phyloP scores from a whole-genome alignment of 148 eudicot species.

The Chenopodium quinoa region DNA sequence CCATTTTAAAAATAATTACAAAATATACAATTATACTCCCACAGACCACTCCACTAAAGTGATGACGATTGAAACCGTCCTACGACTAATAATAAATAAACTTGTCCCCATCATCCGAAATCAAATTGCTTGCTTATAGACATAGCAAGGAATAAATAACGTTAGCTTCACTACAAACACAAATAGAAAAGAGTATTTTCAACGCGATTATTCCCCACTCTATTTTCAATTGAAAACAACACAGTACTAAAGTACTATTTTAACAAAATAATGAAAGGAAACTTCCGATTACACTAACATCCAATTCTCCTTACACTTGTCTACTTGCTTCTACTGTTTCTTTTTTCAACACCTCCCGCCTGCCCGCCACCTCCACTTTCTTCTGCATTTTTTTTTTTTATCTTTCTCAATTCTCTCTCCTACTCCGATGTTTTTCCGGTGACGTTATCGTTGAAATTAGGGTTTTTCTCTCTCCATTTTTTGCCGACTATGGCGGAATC shows the following conservation, averaged over 20 bases:
- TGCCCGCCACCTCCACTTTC: constrained; percentile 7
- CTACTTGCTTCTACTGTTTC: not conserved
- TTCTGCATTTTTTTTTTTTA: no score
- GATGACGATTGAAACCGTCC: not conserved
- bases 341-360: not conserved
- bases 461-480: constrained; percentile 12
- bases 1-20: no score
- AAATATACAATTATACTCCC: no score
- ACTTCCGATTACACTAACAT: not conserved
- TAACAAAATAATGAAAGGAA: not conserved
- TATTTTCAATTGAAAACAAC: not conserved
- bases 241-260: not conserved
- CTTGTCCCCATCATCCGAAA: not conserved
- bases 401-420: not conserved
- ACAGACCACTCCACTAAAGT: no score
- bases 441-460: not conserved
- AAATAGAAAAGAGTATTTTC: not conserved
- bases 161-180: not conserved
- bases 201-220: not conserved
- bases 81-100: no score
- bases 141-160: not conserved
- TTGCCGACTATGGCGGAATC: constrained; percentile 41
- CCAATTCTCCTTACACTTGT: constrained; percentile 16
- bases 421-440: constrained; percentile 12
- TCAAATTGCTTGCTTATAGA: not conserved